These are phyloP conservation scores for Talaromyces sp. DNA, from an alignment of 2,329 filamentous ascomycete species.

Conservation along the genomic window DNA sequence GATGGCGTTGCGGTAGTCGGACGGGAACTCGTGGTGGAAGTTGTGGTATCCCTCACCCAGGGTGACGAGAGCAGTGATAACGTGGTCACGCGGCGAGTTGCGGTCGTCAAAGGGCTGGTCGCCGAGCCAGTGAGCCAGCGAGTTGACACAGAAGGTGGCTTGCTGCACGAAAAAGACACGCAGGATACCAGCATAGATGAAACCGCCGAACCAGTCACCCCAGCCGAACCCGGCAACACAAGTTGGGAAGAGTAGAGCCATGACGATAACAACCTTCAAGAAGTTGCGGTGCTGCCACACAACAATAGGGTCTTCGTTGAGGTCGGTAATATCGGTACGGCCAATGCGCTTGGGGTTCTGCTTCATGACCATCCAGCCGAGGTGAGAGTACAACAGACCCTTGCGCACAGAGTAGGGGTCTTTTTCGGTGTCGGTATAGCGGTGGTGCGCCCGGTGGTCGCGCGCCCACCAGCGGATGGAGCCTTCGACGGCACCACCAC, in stretches of 20 bases:
- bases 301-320: conserved; percentile 80
- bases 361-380: conserved; percentile 92
- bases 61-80: conserved; percentile 78
- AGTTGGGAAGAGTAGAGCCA: conserved; percentile 72
- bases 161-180: conserved; percentile 88
- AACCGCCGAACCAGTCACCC: conserved; percentile 76
- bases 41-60: conserved; percentile 90
- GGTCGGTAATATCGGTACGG: conserved; percentile 79
- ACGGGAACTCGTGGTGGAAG: conserved; percentile 93
- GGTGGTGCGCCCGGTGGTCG: conserved; percentile 81
- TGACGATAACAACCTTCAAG: conserved; percentile 70
- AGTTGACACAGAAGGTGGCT: conserved; percentile 91
- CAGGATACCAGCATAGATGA: conserved; percentile 79
- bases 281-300: conserved; percentile 87
- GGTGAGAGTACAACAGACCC: conserved; percentile 75
- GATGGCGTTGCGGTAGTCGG: conserved; percentile 87
- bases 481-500: conserved; percentile 77
- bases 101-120: conserved; percentile 91
- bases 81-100: conserved; percentile 83
- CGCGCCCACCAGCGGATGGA: conserved; percentile 87
- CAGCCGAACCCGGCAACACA: conserved; percentile 71
- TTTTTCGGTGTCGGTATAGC: conserved; percentile 89
- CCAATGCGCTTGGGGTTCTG: conserved; percentile 87
- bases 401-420: conserved; percentile 89
- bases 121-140: conserved; percentile 82